Conservation (phyloP, 192 early-diverging fungal species). For the Mortierella claussenii region DNA sequence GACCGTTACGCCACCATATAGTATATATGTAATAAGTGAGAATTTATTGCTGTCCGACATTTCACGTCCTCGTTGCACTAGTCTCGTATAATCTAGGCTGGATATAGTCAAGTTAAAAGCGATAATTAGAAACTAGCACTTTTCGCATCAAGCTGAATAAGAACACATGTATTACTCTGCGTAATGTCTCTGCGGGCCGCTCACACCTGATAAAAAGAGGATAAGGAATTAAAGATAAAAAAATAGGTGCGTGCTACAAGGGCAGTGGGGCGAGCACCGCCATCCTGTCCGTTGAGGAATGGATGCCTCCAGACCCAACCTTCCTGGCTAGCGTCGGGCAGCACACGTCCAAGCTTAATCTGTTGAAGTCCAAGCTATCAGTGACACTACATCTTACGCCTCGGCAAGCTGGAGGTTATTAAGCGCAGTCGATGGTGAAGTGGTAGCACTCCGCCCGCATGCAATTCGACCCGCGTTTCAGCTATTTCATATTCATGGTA, state of each 20-base stretch:
- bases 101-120: too few species aligned
- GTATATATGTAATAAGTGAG: too few species aligned
- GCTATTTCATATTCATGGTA: conserved; percentile 29
- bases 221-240: conserved; percentile 4
- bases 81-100: too few species aligned
- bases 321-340: conserved; percentile 36
- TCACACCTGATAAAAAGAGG: conserved; percentile 16
- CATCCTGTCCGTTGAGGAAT: conserved; percentile 42
- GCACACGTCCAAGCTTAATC: conserved; percentile 14
- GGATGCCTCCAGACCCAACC: conserved; percentile 38
- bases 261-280: conserved; percentile 30
- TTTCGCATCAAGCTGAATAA: too few species aligned
- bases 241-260: conserved; percentile 24
- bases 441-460: conserved; percentile 41
- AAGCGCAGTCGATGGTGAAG: conserved; percentile 33
- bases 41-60: too few species aligned
- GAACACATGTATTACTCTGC: conserved; percentile 34
- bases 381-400: conserved; percentile 37
- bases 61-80: too few species aligned
- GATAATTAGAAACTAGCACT: too few species aligned
- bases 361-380: conserved; percentile 33
- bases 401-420: conserved; percentile 36
- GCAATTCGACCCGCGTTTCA: conserved; percentile 45
- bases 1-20: too few species aligned
- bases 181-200: conserved; percentile 21